Percentiles rank a stretch among this genome's conserved stretches.
Evolutionary conservation across 306 rosid species (phyloP).

Genomic region (Hylodesmum podocarpum): DNA sequence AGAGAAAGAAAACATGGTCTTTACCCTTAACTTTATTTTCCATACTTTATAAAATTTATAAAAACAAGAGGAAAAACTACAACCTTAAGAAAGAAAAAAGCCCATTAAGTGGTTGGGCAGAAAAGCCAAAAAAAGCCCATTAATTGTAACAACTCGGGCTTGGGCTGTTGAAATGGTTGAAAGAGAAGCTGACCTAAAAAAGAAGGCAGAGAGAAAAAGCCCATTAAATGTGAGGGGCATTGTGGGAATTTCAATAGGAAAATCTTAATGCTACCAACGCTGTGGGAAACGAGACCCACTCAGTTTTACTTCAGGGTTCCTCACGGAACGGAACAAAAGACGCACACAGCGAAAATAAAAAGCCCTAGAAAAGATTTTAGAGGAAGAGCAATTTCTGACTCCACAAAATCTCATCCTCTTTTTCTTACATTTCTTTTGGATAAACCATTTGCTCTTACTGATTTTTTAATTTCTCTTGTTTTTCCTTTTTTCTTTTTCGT

Average conservation of each 20-base stretch:
- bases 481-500: not conserved
- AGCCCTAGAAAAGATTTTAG: constrained; percentile 43
- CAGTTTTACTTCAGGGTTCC: constrained; percentile 24
- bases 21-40: too few species aligned
- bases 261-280: constrained; percentile 13
- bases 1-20: too few species aligned
- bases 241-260: not conserved
- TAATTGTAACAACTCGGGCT: too few species aligned
- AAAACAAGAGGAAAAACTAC: too few species aligned
- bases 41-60: too few species aligned
- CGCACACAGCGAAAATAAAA: constrained; percentile 7
- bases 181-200: too few species aligned
- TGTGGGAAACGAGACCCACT: constrained; percentile 7
- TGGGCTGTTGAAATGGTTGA: not conserved
- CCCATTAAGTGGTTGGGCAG: too few species aligned
- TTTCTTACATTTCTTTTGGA: constrained; percentile 10
- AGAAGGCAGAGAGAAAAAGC: too few species aligned
- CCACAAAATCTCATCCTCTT: not conserved
- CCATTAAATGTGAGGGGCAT: constrained; percentile 43
- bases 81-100: too few species aligned
- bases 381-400: constrained; percentile 14
- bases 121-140: too few species aligned
- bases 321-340: constrained; percentile 6
- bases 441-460: constrained; percentile 7
- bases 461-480: not conserved